A percentile compares a stretch with the other conserved stretches of the same genome.
Conservation (phyloP, 1,139 yeast genomes). For the Sugiyamaella pinicola region DNA sequence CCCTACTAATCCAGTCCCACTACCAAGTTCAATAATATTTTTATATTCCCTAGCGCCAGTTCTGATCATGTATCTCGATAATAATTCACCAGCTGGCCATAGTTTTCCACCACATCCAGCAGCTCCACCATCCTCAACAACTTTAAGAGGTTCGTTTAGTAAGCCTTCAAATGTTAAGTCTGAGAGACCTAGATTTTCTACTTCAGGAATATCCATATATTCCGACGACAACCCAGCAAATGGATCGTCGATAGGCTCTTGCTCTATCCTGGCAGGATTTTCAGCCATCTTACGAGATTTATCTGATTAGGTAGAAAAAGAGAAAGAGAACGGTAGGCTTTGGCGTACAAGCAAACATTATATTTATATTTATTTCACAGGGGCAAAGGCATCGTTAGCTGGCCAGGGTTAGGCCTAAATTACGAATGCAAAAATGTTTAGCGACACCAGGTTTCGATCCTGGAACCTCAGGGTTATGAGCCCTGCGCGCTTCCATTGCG, state of each 20-base stretch:
- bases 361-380: no score
- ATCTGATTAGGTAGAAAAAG: not conserved
- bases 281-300: not conserved
- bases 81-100: conserved; percentile 60
- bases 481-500: conserved; percentile 99
- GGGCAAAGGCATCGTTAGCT: no score
- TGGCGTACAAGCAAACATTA: no score
- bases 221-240: conserved; percentile 27
- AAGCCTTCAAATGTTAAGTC: conserved; percentile 49
- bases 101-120: conserved; percentile 62
- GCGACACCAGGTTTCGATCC: conserved; percentile 99
- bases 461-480: conserved; percentile 99
- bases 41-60: conserved; percentile 35
- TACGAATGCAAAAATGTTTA: no score
- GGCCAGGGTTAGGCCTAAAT: no score
- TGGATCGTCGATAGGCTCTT: not conserved
- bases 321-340: no score
- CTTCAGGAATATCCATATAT: conserved; percentile 41
- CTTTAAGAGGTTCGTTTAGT: conserved; percentile 44
- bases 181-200: conserved; percentile 46
- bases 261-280: not conserved
- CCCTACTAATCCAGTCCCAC: conserved; percentile 61
- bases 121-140: conserved; percentile 58
- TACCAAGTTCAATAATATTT: conserved; percentile 53
- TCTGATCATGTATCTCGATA: conserved; percentile 49